Base-by-base conservation (phyloP, 257 asterid species). In the Capsicum chinense region DNA sequence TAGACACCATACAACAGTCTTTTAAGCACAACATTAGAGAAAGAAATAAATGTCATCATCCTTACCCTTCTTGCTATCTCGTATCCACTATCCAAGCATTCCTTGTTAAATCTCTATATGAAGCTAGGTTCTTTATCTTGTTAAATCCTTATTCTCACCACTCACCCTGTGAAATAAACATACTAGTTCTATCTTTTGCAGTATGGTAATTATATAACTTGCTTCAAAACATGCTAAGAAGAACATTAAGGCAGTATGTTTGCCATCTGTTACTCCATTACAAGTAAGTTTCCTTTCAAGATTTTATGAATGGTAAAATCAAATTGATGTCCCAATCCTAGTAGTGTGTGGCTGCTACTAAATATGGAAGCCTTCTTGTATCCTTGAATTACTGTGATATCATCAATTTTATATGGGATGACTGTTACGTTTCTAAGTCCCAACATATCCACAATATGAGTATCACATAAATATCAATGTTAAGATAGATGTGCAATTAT, bases 201-300 rank as follows among this genome's bases (percentile, higher is more conserved):
- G 99, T 83, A 93, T 95, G 94, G 97, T 97, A 84, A 89, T 94
- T 63, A 91, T 97, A 69, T 97, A 95, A 90, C 97, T 97, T 90
- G 98, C 98, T 86, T 90, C 97, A 6, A 98, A 95, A 79, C 90
- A 95, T 89, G 99, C 99, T 85, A 93, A 93, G 91, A 93, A 90
- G 84, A 96, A 95, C 86, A 92, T 97, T 6, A 98, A 95, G 88
- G 97, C 94, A 83, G 88, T 95, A 86, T 97, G 98, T 92, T 67
- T 90, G 84, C 98, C 98, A 54, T 94, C 95, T 80, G 93, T 93
- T 39, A 48, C 90, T 88, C 95, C 98, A 60, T 89, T 97, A 83
- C 98, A 93, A 98, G 99, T 91, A 83, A 79, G 90, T 86, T 79
- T 83, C 81, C 82, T 84, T 67, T 84, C 86, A 60, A 80, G 69